Base-by-base conservation (phyloP, 1,284 basidiomycete species). In the Fomitopsis schrenkii region DNA sequence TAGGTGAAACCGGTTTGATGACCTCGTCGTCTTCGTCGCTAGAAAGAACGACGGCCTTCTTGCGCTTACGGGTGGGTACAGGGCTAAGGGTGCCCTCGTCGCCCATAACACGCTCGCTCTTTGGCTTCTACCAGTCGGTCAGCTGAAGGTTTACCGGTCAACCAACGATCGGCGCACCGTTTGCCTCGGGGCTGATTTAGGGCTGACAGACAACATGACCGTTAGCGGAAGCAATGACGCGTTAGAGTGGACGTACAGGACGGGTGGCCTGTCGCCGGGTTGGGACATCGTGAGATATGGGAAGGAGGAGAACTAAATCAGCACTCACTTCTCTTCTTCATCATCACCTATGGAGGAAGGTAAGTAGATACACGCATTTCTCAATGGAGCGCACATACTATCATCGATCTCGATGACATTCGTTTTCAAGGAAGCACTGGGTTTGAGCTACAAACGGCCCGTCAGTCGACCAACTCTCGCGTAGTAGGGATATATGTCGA, bases 21-120 rank as follows among this genome's bases (percentile, higher is more conserved):
- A 57, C 62, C 0, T 72, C 61, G 2, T 67, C 67, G 19, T 75
- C 75, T 9, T 75, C 73, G 48, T 76, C 75, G 63, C 74, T 75
- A 0, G 71, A 74, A 1, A 73, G 60, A 0, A 76, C 61, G 2
- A 63, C 64, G 2, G 66, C 61, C 44, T 72, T 72, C 66, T 76
- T 77, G 46, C 75, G 72, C 59, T 77, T 76, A 28, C 65, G 54
- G 9, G 62, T 54, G 4, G n/a, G 52, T 10, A 8, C 6, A 5
- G 68, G 62, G 2, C 59, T 52, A 15, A 62, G 63, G 4, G n/a
- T 28, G 6, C 58, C 66, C 19, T 65, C 60, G n/a, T 64, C 64
- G 41, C 67, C 68, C 67, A 71, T 72, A 0, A 61, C 66, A 14
- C 66, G 61, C 15, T 72, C 71, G 36, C 68, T 70, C 52, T 70